These are phyloP conservation scores for Pholiota microspora DNA, from an alignment of 768 basidiomycete genomes.

Conservation along the genomic window DNA sequence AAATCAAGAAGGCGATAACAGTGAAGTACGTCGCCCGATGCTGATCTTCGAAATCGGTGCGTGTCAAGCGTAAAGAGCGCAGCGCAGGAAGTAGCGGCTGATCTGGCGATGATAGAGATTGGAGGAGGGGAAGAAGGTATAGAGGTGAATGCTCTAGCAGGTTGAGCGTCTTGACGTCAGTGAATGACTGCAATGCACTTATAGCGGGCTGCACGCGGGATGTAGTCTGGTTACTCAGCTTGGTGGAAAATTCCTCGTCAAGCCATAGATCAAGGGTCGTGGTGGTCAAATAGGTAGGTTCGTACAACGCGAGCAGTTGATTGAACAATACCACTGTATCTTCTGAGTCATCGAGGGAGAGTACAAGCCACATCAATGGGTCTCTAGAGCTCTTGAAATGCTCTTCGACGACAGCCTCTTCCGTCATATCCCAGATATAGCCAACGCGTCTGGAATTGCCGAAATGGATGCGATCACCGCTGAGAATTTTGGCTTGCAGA, in stretches of 20 bases:
- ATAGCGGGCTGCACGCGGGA: conserved; percentile 6
- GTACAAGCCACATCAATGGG: conserved; percentile 21
- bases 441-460: conserved; percentile 23
- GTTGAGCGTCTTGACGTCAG: conserved; percentile 16
- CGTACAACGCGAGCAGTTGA: conserved; percentile 18
- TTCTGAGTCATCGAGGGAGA: conserved; percentile 13
- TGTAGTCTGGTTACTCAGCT: conserved; percentile 1
- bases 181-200: conserved; percentile 15
- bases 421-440: conserved; percentile 23
- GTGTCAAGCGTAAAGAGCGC: conserved; percentile 14
- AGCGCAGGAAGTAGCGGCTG: conserved; percentile 12
- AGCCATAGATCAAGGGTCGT: conserved; percentile 21
- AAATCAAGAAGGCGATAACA: conserved; percentile 13
- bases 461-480: conserved; percentile 22
- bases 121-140: conserved; percentile 18
- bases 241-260: conserved; percentile 16
- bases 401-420: conserved; percentile 15
- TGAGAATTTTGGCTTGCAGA: conserved; percentile 23
- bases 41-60: conserved; percentile 14
- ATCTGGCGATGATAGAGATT: conserved; percentile 5
- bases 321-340: conserved; percentile 16
- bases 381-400: conserved; percentile 15
- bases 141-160: conserved; percentile 18
- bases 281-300: conserved; percentile 18
- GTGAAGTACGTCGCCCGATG: conserved; percentile 6